Evolutionary conservation across 805 yeast species (phyloP), one percentile per base, ranked within the genome.

Genomic region (Cyberlindnera xishuangbannaensis): DNA sequence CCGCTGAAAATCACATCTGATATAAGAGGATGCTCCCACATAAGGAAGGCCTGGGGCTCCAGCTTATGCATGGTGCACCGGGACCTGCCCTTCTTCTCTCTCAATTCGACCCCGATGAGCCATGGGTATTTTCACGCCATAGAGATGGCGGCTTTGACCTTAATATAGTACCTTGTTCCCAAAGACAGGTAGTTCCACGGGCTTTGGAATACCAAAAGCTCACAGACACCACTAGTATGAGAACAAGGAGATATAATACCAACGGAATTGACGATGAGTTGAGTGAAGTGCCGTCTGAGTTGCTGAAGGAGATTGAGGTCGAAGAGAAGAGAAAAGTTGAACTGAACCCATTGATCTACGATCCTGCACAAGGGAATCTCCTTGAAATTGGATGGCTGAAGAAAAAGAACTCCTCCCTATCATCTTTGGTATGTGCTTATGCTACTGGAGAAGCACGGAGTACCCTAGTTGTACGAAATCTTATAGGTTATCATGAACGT

Each of bases 11-110:
- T n/a, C n/a, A n/a, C n/a, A n/a, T n/a, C n/a, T n/a, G n/a, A n/a
- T n/a, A n/a, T n/a, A n/a, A n/a, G n/a, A 15, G 15, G 18, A 48
- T 49, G 51, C 65, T 69, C 68, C 71, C 72, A 31, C 58, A 59
- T 13, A 67, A 58, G 34, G 42, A 51, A 18, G 67, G 65, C 7
- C 49, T 61, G 13, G 73, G 74, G 2, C 55, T 54, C 3, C 70
- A 65, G 48, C 51, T 69, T 25, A 43, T 64, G 2, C 63, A 61
- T 39, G 76, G 76, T 2, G 50, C 61, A 0, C 52, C 51, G 9
- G 73, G 74, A 0, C 40, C 58, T 2, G 48, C 43, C n/a, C 30
- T 54, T 0, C 41, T 42, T 23, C 34, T 40, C 1, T 38, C 46
- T 5, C 40, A 42, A 25, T 28, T 34, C 9, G 46, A 44, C 20